phyloP scores from a whole-genome alignment of 305 asterid genomes.

The Lippia alba region DNA sequence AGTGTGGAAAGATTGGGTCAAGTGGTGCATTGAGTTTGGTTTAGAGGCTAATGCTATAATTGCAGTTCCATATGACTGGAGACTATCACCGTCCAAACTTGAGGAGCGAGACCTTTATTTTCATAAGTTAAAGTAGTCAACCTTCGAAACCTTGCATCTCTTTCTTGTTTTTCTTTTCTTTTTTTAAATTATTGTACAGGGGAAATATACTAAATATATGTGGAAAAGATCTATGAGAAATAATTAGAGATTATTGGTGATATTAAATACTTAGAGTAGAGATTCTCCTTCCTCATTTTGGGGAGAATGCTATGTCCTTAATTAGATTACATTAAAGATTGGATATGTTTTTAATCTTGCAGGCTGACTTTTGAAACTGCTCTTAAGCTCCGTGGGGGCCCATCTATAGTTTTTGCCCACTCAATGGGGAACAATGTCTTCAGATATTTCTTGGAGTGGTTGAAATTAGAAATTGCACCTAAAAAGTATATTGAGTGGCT shows the following conservation, averaged over 20 bases:
- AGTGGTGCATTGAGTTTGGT: conserved; percentile 8
- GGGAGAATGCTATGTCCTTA: background rate
- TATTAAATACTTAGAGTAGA: background rate
- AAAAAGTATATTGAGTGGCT: conserved; percentile 68
- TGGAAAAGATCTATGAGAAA: background rate
- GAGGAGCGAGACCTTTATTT: conserved; percentile 5
- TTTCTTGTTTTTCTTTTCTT: background rate
- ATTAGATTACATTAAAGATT: background rate
- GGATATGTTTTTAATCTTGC: conserved; percentile 36
- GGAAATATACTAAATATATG: background rate
- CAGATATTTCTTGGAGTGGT: conserved; percentile 89
- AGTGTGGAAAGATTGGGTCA: conserved; percentile 61
- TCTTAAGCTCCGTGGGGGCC: conserved; percentile 79
- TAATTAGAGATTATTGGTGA: background rate
- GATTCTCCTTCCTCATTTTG: background rate
- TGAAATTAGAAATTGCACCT: conserved; percentile 83
- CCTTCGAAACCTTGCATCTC: background rate
- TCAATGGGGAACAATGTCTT: conserved; percentile 82
- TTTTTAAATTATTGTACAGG: background rate
- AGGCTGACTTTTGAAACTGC: conserved; percentile 85
- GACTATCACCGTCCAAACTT: conserved; percentile 4
- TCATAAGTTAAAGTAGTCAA: background rate
- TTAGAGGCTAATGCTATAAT: conserved; percentile 4
- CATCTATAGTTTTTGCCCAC: conserved; percentile 76
- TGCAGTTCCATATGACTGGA: conserved; percentile 8